These are phyloP conservation scores for Nigrospora osmanthi DNA, from an alignment of 2,329 filamentous ascomycete genomes.

Conservation along the genomic window DNA sequence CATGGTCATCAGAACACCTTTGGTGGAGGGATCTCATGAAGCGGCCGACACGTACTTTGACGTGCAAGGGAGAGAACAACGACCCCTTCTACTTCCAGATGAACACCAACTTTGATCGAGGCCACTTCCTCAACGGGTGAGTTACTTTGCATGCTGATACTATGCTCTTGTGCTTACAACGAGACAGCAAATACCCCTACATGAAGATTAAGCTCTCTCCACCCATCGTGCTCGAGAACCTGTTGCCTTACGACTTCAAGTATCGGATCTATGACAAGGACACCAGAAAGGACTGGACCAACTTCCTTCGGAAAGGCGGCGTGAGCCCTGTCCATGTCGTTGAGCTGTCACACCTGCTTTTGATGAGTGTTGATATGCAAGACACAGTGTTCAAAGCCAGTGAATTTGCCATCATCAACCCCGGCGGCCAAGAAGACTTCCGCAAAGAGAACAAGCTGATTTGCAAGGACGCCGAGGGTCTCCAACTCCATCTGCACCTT, in stretches of 20 bases:
- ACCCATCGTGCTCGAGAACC: slow-evolving; percentile 87
- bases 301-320: slow-evolving; percentile 92
- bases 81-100: slow-evolving; percentile 97
- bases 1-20: slow-evolving; percentile 83
- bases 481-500: slow-evolving; percentile 72
- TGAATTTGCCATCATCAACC: slow-evolving; percentile 96
- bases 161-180: slow-evolving; percentile 20
- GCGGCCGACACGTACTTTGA: slow-evolving; percentile 75
- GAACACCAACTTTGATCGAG: slow-evolving; percentile 75
- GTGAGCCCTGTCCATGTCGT: slow-evolving; percentile 97
- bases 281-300: slow-evolving; percentile 97
- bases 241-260: slow-evolving; percentile 97
- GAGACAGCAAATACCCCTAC: slow-evolving; percentile 70
- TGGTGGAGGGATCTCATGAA: slow-evolving; percentile 92
- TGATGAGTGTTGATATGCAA: slow-evolving; percentile 93
- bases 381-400: slow-evolving; percentile 91
- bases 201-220: slow-evolving; percentile 91
- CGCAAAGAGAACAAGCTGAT: slow-evolving; percentile 70
- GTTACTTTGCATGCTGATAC: slow-evolving; percentile 12
- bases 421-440: slow-evolving; percentile 81
- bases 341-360: slow-evolving; percentile 83
- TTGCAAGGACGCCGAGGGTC: slow-evolving; percentile 77
- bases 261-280: slow-evolving; percentile 99
- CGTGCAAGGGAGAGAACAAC: slow-evolving; percentile 78
- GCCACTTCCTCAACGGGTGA: slow-evolving; percentile 71